These are phyloP conservation scores for Rozella allomycis DNA, from an alignment of 371 early-diverging fungal species.

Conservation along the genomic window DNA sequence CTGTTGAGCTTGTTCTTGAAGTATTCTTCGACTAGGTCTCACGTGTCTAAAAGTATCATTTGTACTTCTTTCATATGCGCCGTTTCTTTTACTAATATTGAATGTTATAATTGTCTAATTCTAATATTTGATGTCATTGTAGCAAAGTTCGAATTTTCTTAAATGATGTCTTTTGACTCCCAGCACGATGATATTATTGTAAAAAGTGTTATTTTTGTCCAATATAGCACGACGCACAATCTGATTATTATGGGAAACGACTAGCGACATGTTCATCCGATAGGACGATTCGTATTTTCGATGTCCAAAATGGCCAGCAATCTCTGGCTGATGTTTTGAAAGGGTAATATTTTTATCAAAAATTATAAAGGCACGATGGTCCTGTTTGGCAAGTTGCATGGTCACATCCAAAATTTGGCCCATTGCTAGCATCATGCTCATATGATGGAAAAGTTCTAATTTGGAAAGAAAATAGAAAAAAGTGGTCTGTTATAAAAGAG, in stretches of 20 bases:
- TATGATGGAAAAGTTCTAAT: slow-evolving; percentile 84
- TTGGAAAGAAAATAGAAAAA: slow-evolving; percentile 58
- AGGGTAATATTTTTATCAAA: slow-evolving; percentile 22
- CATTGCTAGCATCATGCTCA: slow-evolving; percentile 80
- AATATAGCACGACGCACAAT: slow-evolving; percentile 81
- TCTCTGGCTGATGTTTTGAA: slow-evolving; percentile 49
- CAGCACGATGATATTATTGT: slow-evolving; percentile 87
- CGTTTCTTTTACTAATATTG: no score
- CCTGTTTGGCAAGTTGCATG: slow-evolving; percentile 99
- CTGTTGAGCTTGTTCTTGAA: no score
- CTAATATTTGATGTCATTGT: no score
- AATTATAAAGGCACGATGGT: slow-evolving; percentile 52
- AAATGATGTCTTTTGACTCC: slow-evolving; percentile 69
- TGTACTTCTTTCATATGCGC: no score
- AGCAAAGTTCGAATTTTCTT: no score
- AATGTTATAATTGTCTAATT: no score
- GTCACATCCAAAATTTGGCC: slow-evolving; percentile 94
- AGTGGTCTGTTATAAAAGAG: slow-evolving; percentile 72
- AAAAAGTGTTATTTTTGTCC: slow-evolving; percentile 9
- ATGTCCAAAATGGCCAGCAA: slow-evolving; percentile 46
- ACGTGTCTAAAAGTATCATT: no score
- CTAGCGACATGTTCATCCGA: slow-evolving; percentile 94
- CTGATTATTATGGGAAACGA: slow-evolving; percentile 88
- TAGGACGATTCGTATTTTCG: slow-evolving; percentile 71
- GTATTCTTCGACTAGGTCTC: no score